Evolutionary conservation across 208 protist species (phyloP).

Genomic region (Angomonas deanei): DNA sequence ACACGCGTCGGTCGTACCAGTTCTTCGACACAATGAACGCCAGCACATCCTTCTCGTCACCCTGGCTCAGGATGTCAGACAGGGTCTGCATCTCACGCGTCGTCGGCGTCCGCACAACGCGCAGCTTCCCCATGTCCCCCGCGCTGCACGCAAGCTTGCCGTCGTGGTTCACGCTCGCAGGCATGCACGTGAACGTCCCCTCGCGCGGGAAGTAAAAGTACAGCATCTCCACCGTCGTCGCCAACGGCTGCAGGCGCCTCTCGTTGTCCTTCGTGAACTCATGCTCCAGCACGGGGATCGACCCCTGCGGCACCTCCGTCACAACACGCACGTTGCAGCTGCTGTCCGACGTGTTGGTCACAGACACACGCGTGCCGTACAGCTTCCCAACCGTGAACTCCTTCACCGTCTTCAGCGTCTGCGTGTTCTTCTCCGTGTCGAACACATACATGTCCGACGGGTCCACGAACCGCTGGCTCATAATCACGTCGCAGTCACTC

Average conservation of each 20-base stretch:
- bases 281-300: not conserved
- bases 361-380: constrained; percentile 8
- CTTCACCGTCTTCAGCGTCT: constrained; percentile 11
- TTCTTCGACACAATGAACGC: constrained; percentile 10
- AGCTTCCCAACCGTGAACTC: constrained; percentile 13
- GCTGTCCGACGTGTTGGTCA: constrained; percentile 11
- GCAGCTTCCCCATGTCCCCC: not conserved
- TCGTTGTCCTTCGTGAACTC: constrained; percentile 6
- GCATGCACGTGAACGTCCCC: constrained; percentile 10
- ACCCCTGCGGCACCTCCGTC: constrained; percentile 13
- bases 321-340: constrained; percentile 4
- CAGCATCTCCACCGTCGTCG: constrained; percentile 4
- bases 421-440: not conserved
- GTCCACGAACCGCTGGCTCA: constrained; percentile 14
- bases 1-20: constrained; percentile 5
- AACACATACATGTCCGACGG: constrained; percentile 7
- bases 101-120: constrained; percentile 2
- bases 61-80: constrained; percentile 10
- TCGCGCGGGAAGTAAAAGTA: constrained; percentile 14
- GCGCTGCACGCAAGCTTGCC: constrained; percentile 4
- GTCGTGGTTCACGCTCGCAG: constrained; percentile 13
- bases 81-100: constrained; percentile 6
- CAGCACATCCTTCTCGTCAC: constrained; percentile 5
- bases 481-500: constrained; percentile 1
- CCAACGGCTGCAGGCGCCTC: constrained; percentile 4